Evolutionary conservation across 164 flowering plant genomes (phyloP), one percentile per base, ranked within the genome.

Genomic region (Euptelea pleiosperma): DNA sequence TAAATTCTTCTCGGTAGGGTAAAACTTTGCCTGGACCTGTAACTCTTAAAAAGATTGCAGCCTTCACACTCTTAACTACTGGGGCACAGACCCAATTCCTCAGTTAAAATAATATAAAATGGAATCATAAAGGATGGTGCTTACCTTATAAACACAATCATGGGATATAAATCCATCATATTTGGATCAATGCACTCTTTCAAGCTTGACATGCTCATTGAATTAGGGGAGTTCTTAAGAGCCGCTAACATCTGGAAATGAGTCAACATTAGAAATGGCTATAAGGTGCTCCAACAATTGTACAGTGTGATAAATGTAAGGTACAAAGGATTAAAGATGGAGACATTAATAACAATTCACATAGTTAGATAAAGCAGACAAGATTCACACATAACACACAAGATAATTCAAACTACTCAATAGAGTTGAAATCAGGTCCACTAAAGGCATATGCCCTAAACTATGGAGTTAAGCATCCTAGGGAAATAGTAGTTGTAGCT

Each of bases 141-240:
- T 61, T 73, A 89, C 98, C 95, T 92, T 92, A 69, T 72, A 89
- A 25, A 86, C 75, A 73, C 98, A 92, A 66, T 92, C 98, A 57
- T 78, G 84, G 98, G 98, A 70, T 85, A 92, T 57, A 92, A 71
- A 63, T 89, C 87, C 89, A 81, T 71, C 75, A 92, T 60, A 76
- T 71, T 87, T 36, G 93, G 91, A 76, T 92, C 98, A 33, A 84
- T 70, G 72, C 74, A 82, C 12, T 87, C 89, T 69, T 80, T 82
- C 79, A 92, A 57, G 81, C 84, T 89, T 30, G 80, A 55, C 88
- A 85, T 84, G 64, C 77, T 81, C 81, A 71, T 75, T 49, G 89
- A 84, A 71, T 79, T 86, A 0, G 95, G 87, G 35, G 76, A 65
- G 60, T 74, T 89, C 68, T 76, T 75, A 15, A 92, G 81, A 61